Conservation (phyloP, 2,329 filamentous ascomycete genomes). For the Apiospora rasikravindrae region DNA sequence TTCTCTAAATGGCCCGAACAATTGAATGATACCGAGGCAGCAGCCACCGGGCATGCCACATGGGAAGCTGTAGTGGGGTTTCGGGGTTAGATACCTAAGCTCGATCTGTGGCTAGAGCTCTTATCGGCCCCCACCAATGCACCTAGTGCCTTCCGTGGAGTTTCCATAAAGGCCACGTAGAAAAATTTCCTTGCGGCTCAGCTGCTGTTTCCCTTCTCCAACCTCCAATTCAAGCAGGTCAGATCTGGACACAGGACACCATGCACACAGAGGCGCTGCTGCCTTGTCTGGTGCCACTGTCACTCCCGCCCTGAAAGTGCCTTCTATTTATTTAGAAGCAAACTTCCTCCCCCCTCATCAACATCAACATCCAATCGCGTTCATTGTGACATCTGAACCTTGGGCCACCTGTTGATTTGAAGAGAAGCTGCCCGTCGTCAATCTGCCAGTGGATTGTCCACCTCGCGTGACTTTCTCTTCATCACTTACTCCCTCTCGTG, state of each 20-base stretch:
- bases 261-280: slow-evolving; percentile 34
- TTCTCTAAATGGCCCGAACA: neutral
- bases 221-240: slow-evolving; percentile 15
- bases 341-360: neutral
- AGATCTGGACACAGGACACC: slow-evolving; percentile 26
- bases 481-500: neutral
- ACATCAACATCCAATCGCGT: neutral
- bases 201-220: neutral
- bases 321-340: slow-evolving; percentile 25
- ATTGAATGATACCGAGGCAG: neutral
- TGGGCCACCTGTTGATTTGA: neutral
- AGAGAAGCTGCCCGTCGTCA: neutral
- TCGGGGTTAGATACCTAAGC: neutral
- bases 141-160: neutral
- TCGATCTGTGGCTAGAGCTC: neutral
- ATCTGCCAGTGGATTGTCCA: neutral
- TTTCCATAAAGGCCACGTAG: slow-evolving; percentile 14
- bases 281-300: slow-evolving; percentile 32
- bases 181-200: neutral
- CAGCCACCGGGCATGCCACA: neutral
- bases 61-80: neutral
- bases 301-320: slow-evolving; percentile 31
- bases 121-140: neutral
- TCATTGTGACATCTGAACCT: slow-evolving; percentile 15
- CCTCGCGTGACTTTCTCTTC: neutral